Evolutionary conservation across 305 asterid species (phyloP), one percentile per base, ranked within the genome.

Genomic region (Fraxinus greggii): DNA sequence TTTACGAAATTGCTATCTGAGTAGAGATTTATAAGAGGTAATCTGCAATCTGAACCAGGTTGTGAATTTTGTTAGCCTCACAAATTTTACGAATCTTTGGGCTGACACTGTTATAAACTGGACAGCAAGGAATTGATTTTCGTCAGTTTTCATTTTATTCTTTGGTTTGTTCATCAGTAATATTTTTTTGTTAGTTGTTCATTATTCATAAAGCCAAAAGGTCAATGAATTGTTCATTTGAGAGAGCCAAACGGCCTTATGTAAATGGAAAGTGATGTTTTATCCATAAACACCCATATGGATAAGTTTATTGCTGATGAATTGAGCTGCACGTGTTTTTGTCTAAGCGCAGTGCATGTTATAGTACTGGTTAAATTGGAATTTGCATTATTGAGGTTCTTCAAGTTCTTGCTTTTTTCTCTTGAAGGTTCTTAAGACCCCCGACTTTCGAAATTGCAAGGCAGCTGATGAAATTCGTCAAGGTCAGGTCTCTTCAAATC

Each of bases 381-480:
- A 35, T 38, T 26, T 7, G 4, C n/a, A 13, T 2, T 33, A 42
- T 21, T 32, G 21, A 65, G 54, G 75, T 45, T 75, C 70, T 75
- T 77, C 48, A 23, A 15, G 73, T 65, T 26, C n/a, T 83, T 83
- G 0, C 3, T 77, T 84, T 75, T 80, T 67, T 67, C 80, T 86
- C 82, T 88, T 89, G 84, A 87, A 92, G 99, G 96, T 93, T 86
- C 97, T 95, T 76, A 92, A 87, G 85, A 89, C 97, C 54, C 97
- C 99, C 3, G 93, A 95, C 83, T 94, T 95, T 78, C 89, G 76
- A 61, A 95, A 92, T 83, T 90, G 97, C 89, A 90, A 94, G 80
- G 97, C 97, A 45, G 98, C 99, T 80, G 88, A 84, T 56, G 92
- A 92, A 75, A 95, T 95, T 31, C 92, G 91, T 70, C 85, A 86